A percentile compares a stretch with the other conserved stretches of the same genome.
phyloP scores from a whole-genome alignment of 768 basidiomycete genomes.

The Lentinus brumalis region DNA sequence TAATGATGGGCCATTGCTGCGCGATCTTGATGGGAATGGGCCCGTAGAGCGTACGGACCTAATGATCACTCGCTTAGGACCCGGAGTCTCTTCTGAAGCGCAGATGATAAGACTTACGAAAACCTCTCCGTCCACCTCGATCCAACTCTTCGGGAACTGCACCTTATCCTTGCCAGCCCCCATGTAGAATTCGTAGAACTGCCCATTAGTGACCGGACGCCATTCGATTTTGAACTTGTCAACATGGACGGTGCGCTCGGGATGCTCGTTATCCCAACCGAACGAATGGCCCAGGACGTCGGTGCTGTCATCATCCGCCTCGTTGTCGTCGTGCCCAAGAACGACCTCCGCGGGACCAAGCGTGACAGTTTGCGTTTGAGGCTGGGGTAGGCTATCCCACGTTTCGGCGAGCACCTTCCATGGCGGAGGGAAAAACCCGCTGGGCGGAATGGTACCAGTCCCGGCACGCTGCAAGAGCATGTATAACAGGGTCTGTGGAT shows the following conservation, averaged over 20 bases:
- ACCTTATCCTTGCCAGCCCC: conserved; percentile 44
- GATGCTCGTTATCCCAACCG: conserved; percentile 96
- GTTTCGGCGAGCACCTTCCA: conserved; percentile 58
- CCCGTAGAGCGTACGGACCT: conserved; percentile 88
- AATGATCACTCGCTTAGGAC: background rate
- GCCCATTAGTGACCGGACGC: conserved; percentile 85
- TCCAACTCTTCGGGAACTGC: conserved; percentile 75
- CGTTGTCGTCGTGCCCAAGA: conserved; percentile 84
- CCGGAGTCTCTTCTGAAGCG: background rate
- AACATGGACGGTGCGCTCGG: conserved; percentile 61
- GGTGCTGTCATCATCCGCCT: conserved; percentile 59
- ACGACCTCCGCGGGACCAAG: conserved; percentile 61
- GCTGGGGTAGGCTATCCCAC: conserved; percentile 52
- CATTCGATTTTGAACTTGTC: conserved; percentile 76
- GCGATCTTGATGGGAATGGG: conserved; percentile 78
- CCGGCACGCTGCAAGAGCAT: conserved; percentile 89
- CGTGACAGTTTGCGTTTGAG: conserved; percentile 46
- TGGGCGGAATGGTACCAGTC: conserved; percentile 76
- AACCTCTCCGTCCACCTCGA: conserved; percentile 50
- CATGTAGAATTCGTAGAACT: conserved; percentile 73
- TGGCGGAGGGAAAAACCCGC: conserved; percentile 69
- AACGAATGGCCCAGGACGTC: conserved; percentile 64
- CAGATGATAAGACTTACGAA: conserved; percentile 40
- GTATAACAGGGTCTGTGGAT: conserved; percentile 76
- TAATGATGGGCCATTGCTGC: conserved; percentile 82